Conservation (phyloP, 163 green algal species). For the Prototheca cutis region DNA sequence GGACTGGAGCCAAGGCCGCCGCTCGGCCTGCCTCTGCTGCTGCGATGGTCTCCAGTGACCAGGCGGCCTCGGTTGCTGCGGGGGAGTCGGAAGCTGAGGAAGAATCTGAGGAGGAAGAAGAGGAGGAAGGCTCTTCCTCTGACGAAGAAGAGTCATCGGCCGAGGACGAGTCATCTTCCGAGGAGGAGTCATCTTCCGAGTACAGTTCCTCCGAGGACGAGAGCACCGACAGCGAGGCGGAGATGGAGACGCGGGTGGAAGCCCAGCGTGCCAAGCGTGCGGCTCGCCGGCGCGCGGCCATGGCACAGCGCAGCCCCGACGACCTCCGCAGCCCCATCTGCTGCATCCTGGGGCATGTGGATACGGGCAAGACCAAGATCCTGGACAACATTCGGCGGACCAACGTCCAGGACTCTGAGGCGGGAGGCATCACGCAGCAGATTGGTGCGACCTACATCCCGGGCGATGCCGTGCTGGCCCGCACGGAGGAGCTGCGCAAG, state of each 20-base stretch:
- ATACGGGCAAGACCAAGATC: conserved; percentile 99
- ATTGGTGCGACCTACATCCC: conserved; percentile 97
- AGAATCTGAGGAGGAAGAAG: conserved; percentile 8
- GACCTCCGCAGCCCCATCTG: conserved; percentile 95
- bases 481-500: conserved; percentile 62
- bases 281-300: conserved; percentile 46
- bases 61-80: too few species aligned
- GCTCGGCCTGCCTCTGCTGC: too few species aligned
- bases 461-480: conserved; percentile 57
- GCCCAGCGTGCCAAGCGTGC: conserved; percentile 19
- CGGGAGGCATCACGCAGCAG: conserved; percentile 98
- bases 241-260: conserved; percentile 50
- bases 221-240: conserved; percentile 59
- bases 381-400: conserved; percentile 96
- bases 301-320: conserved; percentile 38
- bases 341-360: conserved; percentile 98
- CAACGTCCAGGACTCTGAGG: conserved; percentile 96
- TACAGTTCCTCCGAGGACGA: conserved; percentile 26
- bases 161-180: conserved; percentile 19
- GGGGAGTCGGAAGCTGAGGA: conserved; percentile 11
- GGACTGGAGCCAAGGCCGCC: too few species aligned
- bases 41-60: too few species aligned
- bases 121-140: conserved; percentile 32
- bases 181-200: conserved; percentile 21
- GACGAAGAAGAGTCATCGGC: conserved; percentile 34